Base-by-base conservation (phyloP, 768 basidiomycete genomes). In the Coprinopsis cinerea region DNA sequence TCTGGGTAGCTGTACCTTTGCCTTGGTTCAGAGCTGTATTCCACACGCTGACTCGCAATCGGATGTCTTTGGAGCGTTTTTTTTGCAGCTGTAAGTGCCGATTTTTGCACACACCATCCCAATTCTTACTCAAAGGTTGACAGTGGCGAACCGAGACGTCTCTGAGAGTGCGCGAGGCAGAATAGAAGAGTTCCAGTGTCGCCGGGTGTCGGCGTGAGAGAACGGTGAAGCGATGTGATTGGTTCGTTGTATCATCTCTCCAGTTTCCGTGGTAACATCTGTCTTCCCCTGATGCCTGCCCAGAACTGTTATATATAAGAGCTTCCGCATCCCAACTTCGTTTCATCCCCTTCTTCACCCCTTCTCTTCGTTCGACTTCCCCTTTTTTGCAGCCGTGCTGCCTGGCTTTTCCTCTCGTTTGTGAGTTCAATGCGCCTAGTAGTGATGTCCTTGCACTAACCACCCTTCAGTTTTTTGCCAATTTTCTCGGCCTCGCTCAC, bases 301-400 rank as follows among this genome's bases (percentile, higher is more conserved):
- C n/a, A n/a, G n/a, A n/a, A n/a, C n/a, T n/a, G n/a, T n/a, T n/a
- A n/a, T 50, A 36, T 28, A n/a, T 28, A 34, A 37, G 30, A 35
- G 7, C 17, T 20, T 32, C 17, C 18, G 40, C 35, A 65, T 64
- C 57, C 61, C 58, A 58, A 28, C 41, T 30, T 37, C 28, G 35
- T 6, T 13, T 35, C 36, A 10, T 9, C 49, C 55, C 58, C 52
- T 59, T 57, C 53, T 36, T 59, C 53, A 50, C 34, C 44, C 52
- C 57, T 37, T 50, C 59, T 54, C 58, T 61, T 51, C 35, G 55
- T 53, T 59, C 55, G 51, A 52, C 54, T 59, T 55, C 56, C 61
- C 59, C 53, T 57, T 58, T 60, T 61, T 59, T 55, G 77, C 80
- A 81, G 78, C 81, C 63, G 79, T 53, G 81, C 79, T 81, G 80